Evolutionary conservation across 2,329 filamentous ascomycete genomes (phyloP), one percentile per base, ranked within the genome.

Genomic region (Pezicula radicicola): DNA sequence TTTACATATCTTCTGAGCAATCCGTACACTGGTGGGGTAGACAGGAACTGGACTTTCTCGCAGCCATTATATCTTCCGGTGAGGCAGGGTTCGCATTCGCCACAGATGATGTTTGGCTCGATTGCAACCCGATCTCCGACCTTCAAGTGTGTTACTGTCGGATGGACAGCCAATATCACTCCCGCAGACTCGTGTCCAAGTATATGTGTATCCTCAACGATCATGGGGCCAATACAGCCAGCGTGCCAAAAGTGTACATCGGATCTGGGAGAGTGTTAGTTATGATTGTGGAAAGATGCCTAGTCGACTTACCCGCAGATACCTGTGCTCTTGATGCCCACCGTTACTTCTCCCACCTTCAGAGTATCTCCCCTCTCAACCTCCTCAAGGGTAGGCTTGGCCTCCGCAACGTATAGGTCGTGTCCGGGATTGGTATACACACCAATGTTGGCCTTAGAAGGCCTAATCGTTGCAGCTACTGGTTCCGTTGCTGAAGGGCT

Each of bases 201-300:
- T 66, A 97, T 91, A 71, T 97, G 93, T 66, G 92, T 87, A 65
- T 81, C 88, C 60, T 81, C 81, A 45, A 97, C 93, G 57, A 97
- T 87, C 92, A 97, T 97, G 61, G 92, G 92, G 27, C 93, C 93
- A 68, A 97, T 97, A 75, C 89, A 89, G 60, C 93, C 93, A 46
- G 88, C 88, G 68, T 95, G 90, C 93, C 93, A 97, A 77, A 97
- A 97, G 75, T 97, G 93, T 51, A 97, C 87, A 71, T 97, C 92
- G 55, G 90, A 96, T 52, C 89, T 93, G 63, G 12, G n/a, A 15
- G 25, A 48, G 9, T 19, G 42, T 57, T 36, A 57, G 54, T 43
- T 49, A 19, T 33, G 30, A 16, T 45, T 41, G 13, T 46, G 19
- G 10, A 28, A 33, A 41, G 16, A 27, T 28, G 44, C 30, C 46